phyloP scores from a whole-genome alignment of 2,329 filamentous ascomycete genomes.

The Nemania sp. region DNA sequence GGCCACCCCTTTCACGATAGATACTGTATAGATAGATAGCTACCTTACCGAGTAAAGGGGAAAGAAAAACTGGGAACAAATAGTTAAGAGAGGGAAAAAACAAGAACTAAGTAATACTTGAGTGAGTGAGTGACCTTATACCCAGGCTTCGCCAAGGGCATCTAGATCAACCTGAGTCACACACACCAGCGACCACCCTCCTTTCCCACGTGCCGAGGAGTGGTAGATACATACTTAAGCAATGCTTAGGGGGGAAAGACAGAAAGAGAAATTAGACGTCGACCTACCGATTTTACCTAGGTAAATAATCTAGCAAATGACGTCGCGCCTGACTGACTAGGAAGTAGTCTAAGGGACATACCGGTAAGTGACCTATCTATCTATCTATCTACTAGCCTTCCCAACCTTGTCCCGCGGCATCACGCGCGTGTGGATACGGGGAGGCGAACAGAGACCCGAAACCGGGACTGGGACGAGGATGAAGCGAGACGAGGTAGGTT shows the following conservation, averaged over 20 bases:
- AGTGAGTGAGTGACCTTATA: conserved; percentile 3
- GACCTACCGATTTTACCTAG: neutral
- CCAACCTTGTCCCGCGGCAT: conserved; percentile 19
- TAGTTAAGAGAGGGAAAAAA: too few relatives aligned
- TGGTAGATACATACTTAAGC: neutral
- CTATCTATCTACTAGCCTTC: neutral
- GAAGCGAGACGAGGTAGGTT: too few relatives aligned
- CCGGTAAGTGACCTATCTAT: neutral
- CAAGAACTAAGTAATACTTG: conserved; percentile 7
- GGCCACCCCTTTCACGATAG: too few relatives aligned
- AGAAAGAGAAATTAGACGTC: too few relatives aligned
- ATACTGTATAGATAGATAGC: neutral
- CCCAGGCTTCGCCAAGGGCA: conserved; percentile 9
- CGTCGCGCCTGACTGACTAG: too few relatives aligned
- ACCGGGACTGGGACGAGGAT: too few relatives aligned
- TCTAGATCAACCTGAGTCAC: conserved; percentile 14
- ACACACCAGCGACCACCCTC: neutral
- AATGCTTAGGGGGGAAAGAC: too few relatives aligned
- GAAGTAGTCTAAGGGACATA: too few relatives aligned
- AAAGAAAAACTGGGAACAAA: too few relatives aligned
- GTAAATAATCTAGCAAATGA: neutral
- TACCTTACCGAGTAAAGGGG: neutral
- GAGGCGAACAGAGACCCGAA: neutral
- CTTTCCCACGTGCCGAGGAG: conserved; percentile 10
- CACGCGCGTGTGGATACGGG: conserved; percentile 2